Base-by-base conservation (phyloP, 345 rosid genomes). In the Citrus inodora region DNA sequence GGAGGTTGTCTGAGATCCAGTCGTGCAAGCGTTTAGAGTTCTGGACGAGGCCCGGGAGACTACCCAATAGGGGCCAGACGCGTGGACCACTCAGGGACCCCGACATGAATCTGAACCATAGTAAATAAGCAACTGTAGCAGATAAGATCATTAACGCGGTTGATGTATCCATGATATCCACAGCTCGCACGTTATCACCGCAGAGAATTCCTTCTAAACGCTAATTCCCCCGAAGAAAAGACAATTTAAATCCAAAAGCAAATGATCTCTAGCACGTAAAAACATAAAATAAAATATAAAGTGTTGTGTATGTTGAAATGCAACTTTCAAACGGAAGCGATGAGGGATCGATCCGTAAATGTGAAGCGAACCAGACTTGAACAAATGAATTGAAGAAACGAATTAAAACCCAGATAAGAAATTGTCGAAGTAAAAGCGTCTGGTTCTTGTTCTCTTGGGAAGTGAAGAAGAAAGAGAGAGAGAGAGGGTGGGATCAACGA, bases 1-100 rank as follows among this genome's bases (percentile, higher is more conserved):
- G 93, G 42, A 92, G 93, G 60, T 91, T 92, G 65, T 91, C 95
- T 17, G 90, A 82, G 76, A 92, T 92, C 93, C 92, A 92, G 67
- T 92, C 97, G 24, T 92, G 97, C 89, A 88, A 63, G 27, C 92
- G 88, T 60, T 77, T 86, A 24, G 87, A 76, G 80, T 92, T 89
- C 65, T 82, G 70, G 40, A 91, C 80, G 64, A 92, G 87, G 21
- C 90, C 95, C 0, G 97, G 93, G 25, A 92, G 92, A 66, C 97
- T 91, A 10, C 97, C 97, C 81, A 92, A 63, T 80, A 92, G 21
- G 8, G 92, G 93, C 92, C 92, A 92, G 66, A 90, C 95, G 75
- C 90, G 93, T 73, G 97, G 97, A 71, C 91, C 97, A 9, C 40
- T 72, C 2, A 80, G 63, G 0, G 89, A 84, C 61, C 89, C 82